Evolutionary conservation across 768 basidiomycete species (phyloP).

Genomic region (Collybiopsis luxurians): DNA sequence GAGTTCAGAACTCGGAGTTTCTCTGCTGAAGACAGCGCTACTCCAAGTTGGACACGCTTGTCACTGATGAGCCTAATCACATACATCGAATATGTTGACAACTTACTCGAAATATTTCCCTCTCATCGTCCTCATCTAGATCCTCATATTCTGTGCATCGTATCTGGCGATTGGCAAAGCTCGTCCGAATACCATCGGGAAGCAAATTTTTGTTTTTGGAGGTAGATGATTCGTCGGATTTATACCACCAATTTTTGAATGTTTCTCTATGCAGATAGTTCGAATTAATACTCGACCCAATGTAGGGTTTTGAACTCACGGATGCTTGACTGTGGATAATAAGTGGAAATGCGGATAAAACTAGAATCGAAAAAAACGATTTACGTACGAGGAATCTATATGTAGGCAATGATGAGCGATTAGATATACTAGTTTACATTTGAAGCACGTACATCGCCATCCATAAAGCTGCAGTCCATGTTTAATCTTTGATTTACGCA

Average conservation of each 20-base stretch:
- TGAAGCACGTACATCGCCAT: neutral
- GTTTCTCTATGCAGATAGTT: neutral
- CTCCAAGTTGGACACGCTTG: conserved; percentile 49
- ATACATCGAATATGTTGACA: neutral
- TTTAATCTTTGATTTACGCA: neutral
- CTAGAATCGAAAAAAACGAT: too few species aligned
- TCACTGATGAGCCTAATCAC: neutral
- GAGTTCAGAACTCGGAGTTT: conserved; percentile 46
- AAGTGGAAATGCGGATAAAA: too few species aligned
- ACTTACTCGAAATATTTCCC: conserved; percentile 48
- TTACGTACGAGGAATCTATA: neutral
- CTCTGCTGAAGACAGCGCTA: conserved; percentile 51
- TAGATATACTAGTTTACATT: neutral
- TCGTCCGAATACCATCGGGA: conserved; percentile 34
- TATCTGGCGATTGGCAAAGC: conserved; percentile 50
- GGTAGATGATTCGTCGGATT: conserved; percentile 11
- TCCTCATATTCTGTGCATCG: conserved; percentile 52
- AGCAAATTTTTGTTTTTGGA: conserved; percentile 17
- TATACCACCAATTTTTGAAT: conserved; percentile 35
- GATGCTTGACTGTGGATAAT: conserved; percentile 4
- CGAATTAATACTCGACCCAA: neutral
- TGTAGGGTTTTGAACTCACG: neutral
- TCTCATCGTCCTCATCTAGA: conserved; percentile 30
- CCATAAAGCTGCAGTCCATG: neutral
- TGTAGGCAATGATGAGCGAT: too few species aligned